Evolutionary conservation across 176 grass and related monocot species (phyloP).

Genomic region (Bothriochloa decipiens): DNA sequence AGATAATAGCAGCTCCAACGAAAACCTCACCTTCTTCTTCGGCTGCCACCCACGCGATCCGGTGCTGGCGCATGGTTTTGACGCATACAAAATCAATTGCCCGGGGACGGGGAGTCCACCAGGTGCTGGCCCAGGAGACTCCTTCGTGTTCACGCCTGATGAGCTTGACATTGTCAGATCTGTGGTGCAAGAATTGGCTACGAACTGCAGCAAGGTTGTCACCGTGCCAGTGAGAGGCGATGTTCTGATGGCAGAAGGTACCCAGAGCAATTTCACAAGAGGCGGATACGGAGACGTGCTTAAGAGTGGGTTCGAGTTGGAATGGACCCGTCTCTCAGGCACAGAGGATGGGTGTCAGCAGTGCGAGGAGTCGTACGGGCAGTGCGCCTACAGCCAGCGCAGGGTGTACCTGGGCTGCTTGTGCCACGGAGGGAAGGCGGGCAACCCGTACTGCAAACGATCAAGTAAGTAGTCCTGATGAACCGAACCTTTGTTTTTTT

Average conservation of each 20-base stretch:
- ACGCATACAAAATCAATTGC: not conserved
- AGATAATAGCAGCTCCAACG: not conserved
- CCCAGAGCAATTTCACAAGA: too few relatives aligned
- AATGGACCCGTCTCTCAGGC: too few relatives aligned
- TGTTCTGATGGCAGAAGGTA: too few relatives aligned
- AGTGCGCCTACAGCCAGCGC: constrained; percentile 4
- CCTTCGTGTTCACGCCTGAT: too few relatives aligned
- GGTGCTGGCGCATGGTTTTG: rapidly evolving
- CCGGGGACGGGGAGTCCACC: rapidly evolving
- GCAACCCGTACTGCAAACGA: not conserved
- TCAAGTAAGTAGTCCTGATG: not conserved
- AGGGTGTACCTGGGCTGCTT: constrained; percentile 1
- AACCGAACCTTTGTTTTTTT: not conserved
- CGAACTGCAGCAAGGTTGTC: too few relatives aligned
- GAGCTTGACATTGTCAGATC: too few relatives aligned
- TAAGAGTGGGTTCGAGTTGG: too few relatives aligned
- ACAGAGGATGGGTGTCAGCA: rapidly evolving
- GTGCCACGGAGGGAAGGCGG: constrained; percentile 22
- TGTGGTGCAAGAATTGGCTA: too few relatives aligned
- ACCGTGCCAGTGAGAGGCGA: too few relatives aligned
- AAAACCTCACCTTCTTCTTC: constrained; percentile 26
- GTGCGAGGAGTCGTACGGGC: not conserved
- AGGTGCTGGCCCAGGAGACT: too few relatives aligned
- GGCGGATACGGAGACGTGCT: too few relatives aligned
- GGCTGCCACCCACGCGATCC: not conserved